Percentiles rank a stretch among this genome's conserved stretches.
These are phyloP conservation scores for Boletus sp. DNA, from an alignment of 768 basidiomycete species.

Conservation along the genomic window DNA sequence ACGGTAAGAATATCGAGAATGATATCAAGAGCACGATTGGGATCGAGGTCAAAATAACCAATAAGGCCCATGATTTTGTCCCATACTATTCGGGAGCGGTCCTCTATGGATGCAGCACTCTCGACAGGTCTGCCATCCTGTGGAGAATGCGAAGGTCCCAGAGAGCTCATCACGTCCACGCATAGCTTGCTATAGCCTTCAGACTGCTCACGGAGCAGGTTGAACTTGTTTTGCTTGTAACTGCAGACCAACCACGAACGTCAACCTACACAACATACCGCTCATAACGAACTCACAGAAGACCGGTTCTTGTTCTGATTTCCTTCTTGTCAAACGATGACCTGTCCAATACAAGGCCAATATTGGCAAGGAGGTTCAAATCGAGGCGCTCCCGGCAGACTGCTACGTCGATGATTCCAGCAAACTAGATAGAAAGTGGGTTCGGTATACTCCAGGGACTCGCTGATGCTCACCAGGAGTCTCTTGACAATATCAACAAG, in stretches of 20 bases:
- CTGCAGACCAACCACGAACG: conserved; percentile 38
- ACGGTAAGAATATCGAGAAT: conserved; percentile 88
- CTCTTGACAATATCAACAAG: conserved; percentile 57
- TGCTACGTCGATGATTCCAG: conserved; percentile 54
- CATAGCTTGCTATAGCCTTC: conserved; percentile 96
- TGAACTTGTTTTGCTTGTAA: conserved; percentile 98
- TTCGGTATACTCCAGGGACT: neutral
- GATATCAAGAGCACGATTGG: conserved; percentile 89
- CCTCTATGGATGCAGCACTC: conserved; percentile 51
- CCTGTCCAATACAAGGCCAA: conserved; percentile 71
- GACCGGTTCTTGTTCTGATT: conserved; percentile 72
- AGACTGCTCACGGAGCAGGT: conserved; percentile 93
- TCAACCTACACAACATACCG: neutral
- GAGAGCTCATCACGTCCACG: conserved; percentile 73
- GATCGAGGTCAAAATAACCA: conserved; percentile 96
- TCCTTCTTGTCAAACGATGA: conserved; percentile 71
- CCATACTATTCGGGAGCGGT: conserved; percentile 70
- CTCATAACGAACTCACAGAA: conserved; percentile 59
- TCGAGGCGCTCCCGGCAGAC: conserved; percentile 78
- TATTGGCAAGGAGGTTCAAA: conserved; percentile 54
- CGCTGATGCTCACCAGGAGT: conserved; percentile 47
- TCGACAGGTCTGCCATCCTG: conserved; percentile 67
- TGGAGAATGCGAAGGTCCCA: conserved; percentile 73
- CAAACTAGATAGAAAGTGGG: conserved; percentile 41
- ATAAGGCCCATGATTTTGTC: conserved; percentile 85